Evolutionary conservation across 768 basidiomycete genomes (phyloP), one percentile per base, ranked within the genome.

Genomic region (Neoboletus subvelutipes): DNA sequence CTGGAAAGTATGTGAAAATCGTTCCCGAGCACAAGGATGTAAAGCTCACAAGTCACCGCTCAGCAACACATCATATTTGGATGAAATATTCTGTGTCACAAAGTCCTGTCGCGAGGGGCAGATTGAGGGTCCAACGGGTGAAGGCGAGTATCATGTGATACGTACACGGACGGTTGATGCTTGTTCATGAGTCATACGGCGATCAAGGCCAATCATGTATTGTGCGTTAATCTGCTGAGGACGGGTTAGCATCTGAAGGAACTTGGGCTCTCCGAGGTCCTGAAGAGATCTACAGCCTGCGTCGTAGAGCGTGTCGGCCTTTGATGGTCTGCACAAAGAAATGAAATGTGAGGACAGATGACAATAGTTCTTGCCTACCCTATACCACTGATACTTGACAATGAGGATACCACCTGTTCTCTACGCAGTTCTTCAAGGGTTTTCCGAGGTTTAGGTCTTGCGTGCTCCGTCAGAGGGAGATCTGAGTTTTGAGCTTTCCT

Each of bases 31-130:
- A 18, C 28, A 39, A 22, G n/a, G 8, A 55, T n/a, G n/a, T 12
- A n/a, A 22, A 5, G 70, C 86, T 66, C 64, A 88, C 86, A 85
- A 83, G 70, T 75, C 76, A 11, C 85, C 86, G 0, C 76, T 76
- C n/a, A 84, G 63, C 31, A 77, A 63, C 18, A 82, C 59, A 55
- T 84, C 80, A 59, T 78, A 83, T 45, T 76, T 78, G 20, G 75
- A 64, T 37, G 78, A 75, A 7, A 86, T 58, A 55, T 75, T 75
- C 17, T 79, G 72, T 33, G 71, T 73, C 51, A 84, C 74, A 49
- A 83, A 84, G 49, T 75, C 71, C 86, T 87, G 56, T 47, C 15
- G 22, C 29, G 1, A 47, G 37, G 37, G 37, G 29, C 48, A 45
- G 34, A 28, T 18, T 54, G 18, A 49, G 52, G 24, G 7, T 39